Percentiles rank a stretch among this genome's conserved stretches.
phyloP scores from a whole-genome alignment of 768 basidiomycete species.

The Hemileccinum impolitum region DNA sequence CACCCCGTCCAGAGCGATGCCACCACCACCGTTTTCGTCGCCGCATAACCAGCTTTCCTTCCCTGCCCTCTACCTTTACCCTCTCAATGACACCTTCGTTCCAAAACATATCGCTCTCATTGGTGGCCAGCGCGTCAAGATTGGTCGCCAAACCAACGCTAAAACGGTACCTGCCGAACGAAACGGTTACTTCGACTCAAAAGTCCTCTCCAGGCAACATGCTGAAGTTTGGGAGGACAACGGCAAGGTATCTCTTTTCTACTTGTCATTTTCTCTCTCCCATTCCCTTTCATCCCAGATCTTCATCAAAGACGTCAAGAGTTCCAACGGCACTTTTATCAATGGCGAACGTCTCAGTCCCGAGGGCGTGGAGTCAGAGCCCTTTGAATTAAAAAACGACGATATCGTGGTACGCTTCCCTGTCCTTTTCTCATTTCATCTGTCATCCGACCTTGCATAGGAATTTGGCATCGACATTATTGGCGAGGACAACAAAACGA shows the following conservation, averaged over 20 bases:
- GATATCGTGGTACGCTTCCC: conserved; percentile 81
- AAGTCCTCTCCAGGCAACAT: conserved; percentile 90
- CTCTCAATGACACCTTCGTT: conserved; percentile 90
- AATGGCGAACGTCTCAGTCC: conserved; percentile 89
- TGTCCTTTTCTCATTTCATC: neutral
- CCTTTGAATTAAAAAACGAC: conserved; percentile 90
- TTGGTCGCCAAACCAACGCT: conserved; percentile 93
- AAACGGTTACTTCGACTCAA: conserved; percentile 97
- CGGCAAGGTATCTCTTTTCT: conserved; percentile 59
- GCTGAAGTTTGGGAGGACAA: conserved; percentile 98
- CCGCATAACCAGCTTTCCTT: conserved; percentile 24
- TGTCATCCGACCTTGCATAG: conserved; percentile 36
- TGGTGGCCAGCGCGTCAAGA: conserved; percentile 69
- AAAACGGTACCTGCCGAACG: conserved; percentile 91
- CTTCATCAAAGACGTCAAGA: conserved; percentile 97
- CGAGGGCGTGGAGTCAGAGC: conserved; percentile 88
- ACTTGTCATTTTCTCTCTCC: conserved; percentile 3
- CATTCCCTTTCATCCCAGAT: conserved; percentile 50
- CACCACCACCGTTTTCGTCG: conserved; percentile 32
- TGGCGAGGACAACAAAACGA: conserved; percentile 96
- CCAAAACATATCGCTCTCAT: conserved; percentile 90
- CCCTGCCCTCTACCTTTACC: conserved; percentile 71
- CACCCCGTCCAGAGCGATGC: conserved; percentile 24
- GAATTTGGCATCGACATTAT: conserved; percentile 99
- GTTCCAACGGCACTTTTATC: conserved; percentile 97